These are phyloP conservation scores for Lithocarpus polystachyus DNA, from an alignment of 306 rosid genomes.

Conservation along the genomic window DNA sequence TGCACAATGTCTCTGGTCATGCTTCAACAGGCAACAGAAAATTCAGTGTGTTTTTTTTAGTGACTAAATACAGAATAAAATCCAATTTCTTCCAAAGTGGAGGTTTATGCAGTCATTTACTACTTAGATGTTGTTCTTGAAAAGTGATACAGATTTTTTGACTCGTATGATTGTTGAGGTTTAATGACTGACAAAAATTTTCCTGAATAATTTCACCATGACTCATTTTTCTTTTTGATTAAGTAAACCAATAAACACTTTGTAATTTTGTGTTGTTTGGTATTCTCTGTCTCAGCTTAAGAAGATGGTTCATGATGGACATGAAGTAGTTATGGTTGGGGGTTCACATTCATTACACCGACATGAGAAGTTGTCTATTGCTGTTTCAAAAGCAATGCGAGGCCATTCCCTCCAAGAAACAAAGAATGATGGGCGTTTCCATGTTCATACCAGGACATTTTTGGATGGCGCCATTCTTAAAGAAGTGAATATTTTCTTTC, in stretches of 20 bases:
- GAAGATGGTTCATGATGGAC: slow-evolving; percentile 81
- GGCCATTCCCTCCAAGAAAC: slow-evolving; percentile 99
- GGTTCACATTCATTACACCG: slow-evolving; percentile 83
- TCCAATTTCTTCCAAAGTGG: not conserved
- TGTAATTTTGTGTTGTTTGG: slow-evolving; percentile 10
- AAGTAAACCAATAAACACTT: slow-evolving; percentile 17
- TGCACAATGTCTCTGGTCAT: not conserved
- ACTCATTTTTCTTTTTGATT: not conserved
- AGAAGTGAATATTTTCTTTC: slow-evolving; percentile 57
- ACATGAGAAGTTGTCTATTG: slow-evolving; percentile 94
- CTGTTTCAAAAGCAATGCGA: slow-evolving; percentile 93
- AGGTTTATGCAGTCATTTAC: not conserved
- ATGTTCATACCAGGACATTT: slow-evolving; percentile 89
- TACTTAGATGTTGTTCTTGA: not conserved
- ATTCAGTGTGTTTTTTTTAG: not conserved
- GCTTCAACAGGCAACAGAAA: not conserved
- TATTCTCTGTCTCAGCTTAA: slow-evolving; percentile 57
- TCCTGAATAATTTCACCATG: slow-evolving; percentile 4
- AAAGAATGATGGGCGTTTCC: slow-evolving; percentile 90
- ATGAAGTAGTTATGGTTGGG: slow-evolving; percentile 84
- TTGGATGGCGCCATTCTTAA: slow-evolving; percentile 91
- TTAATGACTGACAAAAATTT: not conserved
- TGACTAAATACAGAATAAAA: not conserved
- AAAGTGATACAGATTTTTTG: not conserved
- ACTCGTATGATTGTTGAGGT: not conserved